phyloP scores from a whole-genome alignment of 441 rosid species.

The Adansonia rubrostipa region DNA sequence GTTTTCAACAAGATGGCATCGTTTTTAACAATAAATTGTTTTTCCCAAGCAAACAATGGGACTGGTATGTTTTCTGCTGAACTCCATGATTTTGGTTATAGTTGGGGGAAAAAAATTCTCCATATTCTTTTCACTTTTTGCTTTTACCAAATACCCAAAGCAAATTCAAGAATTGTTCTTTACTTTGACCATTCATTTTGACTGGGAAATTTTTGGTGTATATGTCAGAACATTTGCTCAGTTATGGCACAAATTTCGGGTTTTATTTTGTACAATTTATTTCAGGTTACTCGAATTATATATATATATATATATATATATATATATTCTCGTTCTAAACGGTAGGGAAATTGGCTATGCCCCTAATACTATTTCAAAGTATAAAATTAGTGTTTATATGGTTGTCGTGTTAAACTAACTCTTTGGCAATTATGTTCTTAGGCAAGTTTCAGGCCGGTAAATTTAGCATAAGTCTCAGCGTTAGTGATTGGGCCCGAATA shows the following conservation, averaged over 20 bases:
- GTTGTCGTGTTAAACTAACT: background rate
- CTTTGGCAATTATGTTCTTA: too few species aligned
- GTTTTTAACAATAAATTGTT: constrained; percentile 29
- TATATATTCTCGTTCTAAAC: background rate
- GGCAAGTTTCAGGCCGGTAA: too few species aligned
- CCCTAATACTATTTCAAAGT: background rate
- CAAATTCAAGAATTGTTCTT: background rate
- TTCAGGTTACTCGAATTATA: background rate
- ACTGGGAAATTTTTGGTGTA: background rate
- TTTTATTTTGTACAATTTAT: background rate
- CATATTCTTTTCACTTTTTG: constrained; percentile 15
- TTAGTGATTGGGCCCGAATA: too few species aligned
- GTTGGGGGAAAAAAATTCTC: background rate
- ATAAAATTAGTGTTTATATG: background rate
- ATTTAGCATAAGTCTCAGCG: too few species aligned
- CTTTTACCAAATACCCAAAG: constrained; percentile 3
- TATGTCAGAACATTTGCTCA: background rate
- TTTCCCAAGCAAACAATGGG: constrained; percentile 4
- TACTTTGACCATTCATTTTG: background rate
- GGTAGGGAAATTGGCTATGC: background rate
- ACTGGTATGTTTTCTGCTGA: constrained; percentile 7
- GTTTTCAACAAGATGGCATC: background rate
- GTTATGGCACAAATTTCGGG: background rate
- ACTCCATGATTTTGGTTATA: background rate
- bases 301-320: too few species aligned